Evolutionary conservation across 225 moss, liverwort and hornwort genomes (phyloP), one percentile per base, ranked within the genome.

Genomic region (Polytrichum commune): DNA sequence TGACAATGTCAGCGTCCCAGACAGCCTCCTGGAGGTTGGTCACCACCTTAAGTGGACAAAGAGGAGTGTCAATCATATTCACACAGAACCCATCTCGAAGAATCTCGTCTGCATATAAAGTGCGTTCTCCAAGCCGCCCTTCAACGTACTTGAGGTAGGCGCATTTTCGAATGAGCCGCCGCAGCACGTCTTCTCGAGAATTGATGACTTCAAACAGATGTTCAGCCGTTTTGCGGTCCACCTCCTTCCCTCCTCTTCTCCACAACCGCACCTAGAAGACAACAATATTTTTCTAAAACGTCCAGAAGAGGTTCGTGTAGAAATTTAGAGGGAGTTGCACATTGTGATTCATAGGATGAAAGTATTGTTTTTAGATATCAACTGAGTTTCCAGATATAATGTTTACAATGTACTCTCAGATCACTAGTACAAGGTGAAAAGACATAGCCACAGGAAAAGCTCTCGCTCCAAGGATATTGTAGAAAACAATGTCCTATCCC

Each of bases 81-180:
- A 89, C 76, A 66, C 89, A 89, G 70, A 89, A 89, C 2, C 89
- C 89, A 71, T 89, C 89, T 64, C 89, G 76, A 69, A 89, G 68
- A 77, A 89, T 79, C 72, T 89, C 89, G 56, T 89, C 89, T 1
- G 89, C 89, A 62, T 78, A 81, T 4, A 89, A 53, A 5, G 46
- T 83, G 58, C 89, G 89, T 66, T 89, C 89, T 8, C 89, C 89
- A 8, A 89, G 72, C 19, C 89, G 86, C 13, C 78, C 89, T 60
- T 89, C 89, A 9, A 89, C 89, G 62, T 89, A 89, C 54, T 89
- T 89, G 29, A 89, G 86, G 70, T 89, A 89, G 9, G 89, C 89
- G 54, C 89, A 89, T 73, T 89, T 89, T 19, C 86, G 83, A 62
- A 86, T 86, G 66, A 89, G 69, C 27, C 86, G 81, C 1, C 89